Conservation (phyloP, 257 asterid genomes). For the Solanum gracilifrons region DNA sequence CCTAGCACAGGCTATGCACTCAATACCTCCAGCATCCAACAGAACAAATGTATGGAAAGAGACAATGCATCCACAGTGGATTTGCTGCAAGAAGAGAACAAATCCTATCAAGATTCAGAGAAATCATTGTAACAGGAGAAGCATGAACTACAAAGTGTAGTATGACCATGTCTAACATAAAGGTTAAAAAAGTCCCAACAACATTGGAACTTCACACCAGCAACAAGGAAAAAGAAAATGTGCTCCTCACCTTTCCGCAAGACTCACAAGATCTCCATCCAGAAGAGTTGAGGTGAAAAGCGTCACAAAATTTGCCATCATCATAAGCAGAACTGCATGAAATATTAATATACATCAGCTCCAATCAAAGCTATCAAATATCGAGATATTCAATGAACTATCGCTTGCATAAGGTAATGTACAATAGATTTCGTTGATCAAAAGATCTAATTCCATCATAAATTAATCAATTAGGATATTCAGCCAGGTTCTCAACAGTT, state of each 20-base stretch:
- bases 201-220: background rate
- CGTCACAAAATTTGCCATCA: constrained; percentile 87
- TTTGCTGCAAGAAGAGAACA: constrained; percentile 61
- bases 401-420: background rate
- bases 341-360: constrained; percentile 7
- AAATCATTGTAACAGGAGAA: background rate
- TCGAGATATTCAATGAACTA: background rate
- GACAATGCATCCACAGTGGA: constrained; percentile 97
- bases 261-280: constrained; percentile 99
- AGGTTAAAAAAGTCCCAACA: background rate
- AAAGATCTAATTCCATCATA: background rate
- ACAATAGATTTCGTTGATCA: background rate
- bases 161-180: background rate
- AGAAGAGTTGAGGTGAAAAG: constrained; percentile 75
- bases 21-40: constrained; percentile 99
- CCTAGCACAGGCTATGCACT: constrained; percentile 86
- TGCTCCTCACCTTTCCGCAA: constrained; percentile 82
- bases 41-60: constrained; percentile 97
- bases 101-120: constrained; percentile 3
- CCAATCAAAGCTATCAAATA: background rate
- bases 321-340: constrained; percentile 61
- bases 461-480: background rate
- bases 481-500: background rate
- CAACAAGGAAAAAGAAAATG: background rate
- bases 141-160: background rate